Evolutionary conservation across 305 asterid species (phyloP), one percentile per base, ranked within the genome.

Genomic region (Fraxinus greggii): DNA sequence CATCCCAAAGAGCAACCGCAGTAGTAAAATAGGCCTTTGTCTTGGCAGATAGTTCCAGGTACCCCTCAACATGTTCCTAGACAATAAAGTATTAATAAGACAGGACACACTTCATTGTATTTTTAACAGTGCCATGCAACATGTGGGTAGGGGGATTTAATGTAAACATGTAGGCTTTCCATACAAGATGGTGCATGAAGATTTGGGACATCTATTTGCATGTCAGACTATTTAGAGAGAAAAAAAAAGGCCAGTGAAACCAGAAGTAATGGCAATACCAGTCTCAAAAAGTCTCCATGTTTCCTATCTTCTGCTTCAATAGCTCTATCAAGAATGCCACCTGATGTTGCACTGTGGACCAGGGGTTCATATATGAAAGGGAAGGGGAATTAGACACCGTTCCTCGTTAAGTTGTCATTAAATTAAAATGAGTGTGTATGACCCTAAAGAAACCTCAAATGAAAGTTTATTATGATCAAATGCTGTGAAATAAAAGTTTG

Each of bases 1-100:
- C 89, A 87, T 85, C 87, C 92, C 89, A 89, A 0, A 80, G 82
- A 35, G 81, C 45, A 83, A 89, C 87, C 54, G 90, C 90, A 51
- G 90, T 85, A 35, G 85, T 82, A 80, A 87, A 87, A 63, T 83
- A 89, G 61, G 88, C 74, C 83, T 84, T 87, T n/a, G 90, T 89
- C 82, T 89, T 88, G 78, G 91, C 90, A 10, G 91, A 85, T 40
- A 89, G 86, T 78, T 87, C 91, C 65, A 87, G 90, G 86, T 89
- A 89, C 13, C 91, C 91, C 83, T 89, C 90, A 56, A 87, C 87
- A 76, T 89, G 91, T 29, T 89, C 92, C 92, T 89, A 69, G 3
- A 69, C 36, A 69, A 69, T 31, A 29, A 67, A 67, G 19, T 4
- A 67, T 28, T 67, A 67, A 26, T 4, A 67, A 67, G 35, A 28